Conservation (phyloP, 2,329 filamentous ascomycete genomes). For the Fusarium duplospermum region DNA sequence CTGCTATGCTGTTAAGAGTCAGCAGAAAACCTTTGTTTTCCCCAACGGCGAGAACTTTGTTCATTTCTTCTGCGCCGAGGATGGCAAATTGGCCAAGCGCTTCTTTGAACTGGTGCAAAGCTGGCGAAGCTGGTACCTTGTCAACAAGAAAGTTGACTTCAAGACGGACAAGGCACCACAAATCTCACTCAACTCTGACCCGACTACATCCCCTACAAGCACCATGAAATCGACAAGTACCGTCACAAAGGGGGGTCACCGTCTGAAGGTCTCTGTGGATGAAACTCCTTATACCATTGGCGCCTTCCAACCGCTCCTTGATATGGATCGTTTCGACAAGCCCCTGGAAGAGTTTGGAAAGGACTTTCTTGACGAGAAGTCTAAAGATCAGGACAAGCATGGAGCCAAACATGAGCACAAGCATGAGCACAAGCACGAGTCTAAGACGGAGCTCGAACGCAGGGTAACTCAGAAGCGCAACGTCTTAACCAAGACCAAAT, state of each 20-base stretch:
- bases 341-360: slow-evolving; percentile 63
- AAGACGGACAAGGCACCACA: slow-evolving; percentile 41
- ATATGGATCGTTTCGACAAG: slow-evolving; percentile 69
- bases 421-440: slow-evolving; percentile 30
- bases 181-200: slow-evolving; percentile 13
- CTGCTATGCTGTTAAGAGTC: slow-evolving; percentile 91
- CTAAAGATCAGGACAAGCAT: slow-evolving; percentile 18
- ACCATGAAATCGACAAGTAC: slow-evolving; percentile 54
- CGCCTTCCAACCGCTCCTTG: slow-evolving; percentile 74
- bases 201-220: slow-evolving; percentile 21
- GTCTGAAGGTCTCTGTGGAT: slow-evolving; percentile 52
- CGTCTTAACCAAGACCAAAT: slow-evolving; percentile 44
- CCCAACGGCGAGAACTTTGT: slow-evolving; percentile 86
- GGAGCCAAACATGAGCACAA: neutral
- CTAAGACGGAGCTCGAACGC: slow-evolving; percentile 25
- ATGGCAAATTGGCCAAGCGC: slow-evolving; percentile 71
- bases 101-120: slow-evolving; percentile 79
- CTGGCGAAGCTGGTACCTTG: slow-evolving; percentile 94
- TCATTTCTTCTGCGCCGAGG: slow-evolving; percentile 89
- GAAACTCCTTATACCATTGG: slow-evolving; percentile 72
- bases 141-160: slow-evolving; percentile 71
- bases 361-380: slow-evolving; percentile 46
- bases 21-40: slow-evolving; percentile 89
- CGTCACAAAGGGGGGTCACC: slow-evolving; percentile 43
- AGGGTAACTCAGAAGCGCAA: slow-evolving; percentile 27